phyloP scores from a whole-genome alignment of 2,329 filamentous ascomycete genomes.

The Aschersonia sp. region DNA sequence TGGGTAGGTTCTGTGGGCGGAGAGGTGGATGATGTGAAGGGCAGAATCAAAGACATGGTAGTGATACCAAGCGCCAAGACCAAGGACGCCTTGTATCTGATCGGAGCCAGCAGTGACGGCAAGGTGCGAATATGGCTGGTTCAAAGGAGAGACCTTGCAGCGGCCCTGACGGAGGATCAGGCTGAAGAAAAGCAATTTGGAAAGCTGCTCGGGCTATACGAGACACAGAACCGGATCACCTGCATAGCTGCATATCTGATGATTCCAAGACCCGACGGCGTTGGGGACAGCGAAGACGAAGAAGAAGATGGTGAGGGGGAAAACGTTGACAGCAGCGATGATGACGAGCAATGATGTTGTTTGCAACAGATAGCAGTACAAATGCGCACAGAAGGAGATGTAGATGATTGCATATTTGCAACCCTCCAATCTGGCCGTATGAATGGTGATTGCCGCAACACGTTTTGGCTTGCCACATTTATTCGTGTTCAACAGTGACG shows the following conservation, averaged over 20 bases:
- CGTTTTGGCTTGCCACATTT: too few relatives aligned
- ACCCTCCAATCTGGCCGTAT: too few relatives aligned
- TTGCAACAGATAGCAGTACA: background rate
- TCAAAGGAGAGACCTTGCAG: conserved; percentile 22
- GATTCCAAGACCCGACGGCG: conserved; percentile 50
- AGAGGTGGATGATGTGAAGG: conserved; percentile 46
- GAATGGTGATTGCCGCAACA: too few relatives aligned
- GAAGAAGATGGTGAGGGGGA: conserved; percentile 22
- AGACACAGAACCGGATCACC: conserved; percentile 80
- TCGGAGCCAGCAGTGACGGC: conserved; percentile 76
- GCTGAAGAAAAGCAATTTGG: conserved; percentile 32
- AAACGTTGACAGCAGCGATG: conserved; percentile 6
- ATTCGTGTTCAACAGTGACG: too few relatives aligned
- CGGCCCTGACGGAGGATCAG: conserved; percentile 10
- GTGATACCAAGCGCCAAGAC: conserved; percentile 34
- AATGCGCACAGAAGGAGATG: too few relatives aligned
- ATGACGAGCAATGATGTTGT: background rate
- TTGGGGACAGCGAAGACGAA: conserved; percentile 41
- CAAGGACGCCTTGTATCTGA: conserved; percentile 35
- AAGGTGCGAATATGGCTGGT: conserved; percentile 67
- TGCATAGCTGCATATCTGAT: conserved; percentile 80
- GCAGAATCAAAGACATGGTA: conserved; percentile 81
- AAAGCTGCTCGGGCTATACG: conserved; percentile 58
- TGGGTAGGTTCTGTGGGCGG: conserved; percentile 70
- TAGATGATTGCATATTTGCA: too few relatives aligned